Base-by-base conservation (phyloP, 2,329 filamentous ascomycete genomes). In the Talaromyces marneffei region DNA sequence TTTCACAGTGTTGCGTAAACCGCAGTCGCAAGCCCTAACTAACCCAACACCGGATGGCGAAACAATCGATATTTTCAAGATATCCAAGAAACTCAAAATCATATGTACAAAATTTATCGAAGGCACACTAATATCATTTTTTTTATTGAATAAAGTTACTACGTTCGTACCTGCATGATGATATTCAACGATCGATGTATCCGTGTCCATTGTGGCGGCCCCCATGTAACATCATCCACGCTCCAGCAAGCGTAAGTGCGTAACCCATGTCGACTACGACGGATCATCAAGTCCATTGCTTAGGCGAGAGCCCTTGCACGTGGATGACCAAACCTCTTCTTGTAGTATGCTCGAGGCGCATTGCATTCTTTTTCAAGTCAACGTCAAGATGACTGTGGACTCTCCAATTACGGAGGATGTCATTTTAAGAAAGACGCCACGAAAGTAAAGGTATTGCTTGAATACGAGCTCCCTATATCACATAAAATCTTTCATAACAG, bases 141-240 rank as follows among this genome's bases (percentile, higher is more conserved):
- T 31, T 16, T 20, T 6, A 40, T 16, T 20, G 7, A 35, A 44
- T 10, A 25, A 57, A 46, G 44, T 46, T 20, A 31, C 37, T n/a
- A n/a, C n/a, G n/a, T n/a, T n/a, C n/a, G 39, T 42, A 33, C 29
- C 29, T 52, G 25, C 37, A 44, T 29, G 25, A 40, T 31, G 37
- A 16, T 31, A 40, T 33, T n/a, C 39, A 20, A 31, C 12, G 31
- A 35, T 35, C 55, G 39, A 40, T 44, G 55, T 46, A 46, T 46
- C 55, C 29, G 39, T 33, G 14, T 12, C 8, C 8, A 40, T 29
- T n/a, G 39, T 46, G 18, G 40, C 55, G 55, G 55, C 55, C 55
- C 55, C 55, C 55, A 57, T 57, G 55, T 57, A 57, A 57, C 55
- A 57, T 46, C 12, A 31, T 44, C 25, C 18, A 16, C 4, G 4